Base-by-base conservation (phyloP, 1,139 yeast species). In the Hemisphaericaspora lyxosophila region DNA sequence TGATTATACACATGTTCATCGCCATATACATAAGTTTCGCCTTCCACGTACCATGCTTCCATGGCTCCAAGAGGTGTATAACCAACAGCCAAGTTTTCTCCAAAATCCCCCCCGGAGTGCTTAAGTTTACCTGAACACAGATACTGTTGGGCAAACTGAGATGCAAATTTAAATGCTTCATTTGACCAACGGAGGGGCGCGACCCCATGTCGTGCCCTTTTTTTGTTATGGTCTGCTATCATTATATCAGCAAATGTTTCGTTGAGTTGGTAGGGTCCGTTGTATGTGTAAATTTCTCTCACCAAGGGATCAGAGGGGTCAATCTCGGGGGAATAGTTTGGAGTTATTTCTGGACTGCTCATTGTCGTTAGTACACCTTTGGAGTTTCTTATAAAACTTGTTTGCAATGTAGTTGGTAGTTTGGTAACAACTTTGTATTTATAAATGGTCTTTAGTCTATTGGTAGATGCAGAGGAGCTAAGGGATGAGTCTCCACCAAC, bases 1-100 rank as follows among this genome's bases (percentile, higher is more conserved):
- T 70, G 75, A 43, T 67, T 60, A 41, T 59, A 65, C 11, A 51
- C 42, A 22, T 41, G 34, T 26, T 60, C 61, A 14, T 59, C 44
- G 2, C 54, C 56, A 43, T 58, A 67, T 33, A 42, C 39, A 48
- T 64, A 67, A 7, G 44, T 34, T 3, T 41, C 31, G 4, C 67
- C 66, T 48, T 67, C 73, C 7, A 53, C 44, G 45, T 67, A 67
- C 73, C 73, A 67, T 2, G 69, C 72, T 26, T 57, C 45, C 4
- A 60, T 50, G 4, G 70, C 59, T 4, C 60, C 67, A 4, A 40
- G 45, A 2, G 62, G 54, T 6, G 60, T 43, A 41, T 62, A 67
- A 0, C 73, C 73, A 13, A 64, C 48, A 5, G 72, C 72, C 30
- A 68, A 50, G 42, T 67, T 68, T 39, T 67, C 74, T 4, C 73